Conservation (phyloP, 352 stramenopile species). For the Globisporangium nodosum region DNA sequence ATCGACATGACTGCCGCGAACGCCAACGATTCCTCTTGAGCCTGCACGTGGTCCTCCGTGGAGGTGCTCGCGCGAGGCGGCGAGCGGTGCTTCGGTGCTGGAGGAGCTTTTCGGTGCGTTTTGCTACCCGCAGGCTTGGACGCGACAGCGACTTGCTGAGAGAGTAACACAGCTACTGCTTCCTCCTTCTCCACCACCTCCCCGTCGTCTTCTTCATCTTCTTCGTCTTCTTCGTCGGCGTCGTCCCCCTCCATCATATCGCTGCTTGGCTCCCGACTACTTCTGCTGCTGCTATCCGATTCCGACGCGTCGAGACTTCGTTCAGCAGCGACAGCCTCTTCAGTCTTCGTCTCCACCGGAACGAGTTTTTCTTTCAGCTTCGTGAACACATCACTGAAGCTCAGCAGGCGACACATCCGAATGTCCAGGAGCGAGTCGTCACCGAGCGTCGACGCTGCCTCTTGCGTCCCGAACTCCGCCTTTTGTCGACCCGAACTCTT, state of each 20-base stretch:
- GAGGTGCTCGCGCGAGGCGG: background rate
- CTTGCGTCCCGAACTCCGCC: background rate
- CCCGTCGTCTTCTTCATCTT: background rate
- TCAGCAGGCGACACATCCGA: constrained; percentile 18
- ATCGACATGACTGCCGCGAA: constrained; percentile 46
- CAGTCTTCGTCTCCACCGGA: background rate
- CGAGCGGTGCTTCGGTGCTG: background rate
- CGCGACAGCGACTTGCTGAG: constrained; percentile 2
- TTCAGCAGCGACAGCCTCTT: background rate
- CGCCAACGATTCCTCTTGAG: constrained; percentile 8
- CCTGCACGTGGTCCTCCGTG: constrained; percentile 5
- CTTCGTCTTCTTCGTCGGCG: background rate
- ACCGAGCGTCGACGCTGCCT: background rate
- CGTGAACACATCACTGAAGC: constrained; percentile 10
- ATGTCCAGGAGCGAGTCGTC: constrained; percentile 12
- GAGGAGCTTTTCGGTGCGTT: background rate
- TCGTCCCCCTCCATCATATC: background rate
- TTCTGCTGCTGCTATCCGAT: background rate
- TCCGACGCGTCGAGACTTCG: background rate
- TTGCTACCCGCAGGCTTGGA: constrained; percentile 14
- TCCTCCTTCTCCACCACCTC: background rate
- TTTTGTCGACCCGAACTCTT: background rate
- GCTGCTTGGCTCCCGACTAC: background rate
- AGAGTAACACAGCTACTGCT: too few species aligned
- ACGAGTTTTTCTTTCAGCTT: constrained; percentile 2